Percentiles rank a stretch among this genome's conserved stretches.
Evolutionary conservation across 2,329 filamentous ascomycete genomes (phyloP).

Genomic region (Ceratocystis ficicola): DNA sequence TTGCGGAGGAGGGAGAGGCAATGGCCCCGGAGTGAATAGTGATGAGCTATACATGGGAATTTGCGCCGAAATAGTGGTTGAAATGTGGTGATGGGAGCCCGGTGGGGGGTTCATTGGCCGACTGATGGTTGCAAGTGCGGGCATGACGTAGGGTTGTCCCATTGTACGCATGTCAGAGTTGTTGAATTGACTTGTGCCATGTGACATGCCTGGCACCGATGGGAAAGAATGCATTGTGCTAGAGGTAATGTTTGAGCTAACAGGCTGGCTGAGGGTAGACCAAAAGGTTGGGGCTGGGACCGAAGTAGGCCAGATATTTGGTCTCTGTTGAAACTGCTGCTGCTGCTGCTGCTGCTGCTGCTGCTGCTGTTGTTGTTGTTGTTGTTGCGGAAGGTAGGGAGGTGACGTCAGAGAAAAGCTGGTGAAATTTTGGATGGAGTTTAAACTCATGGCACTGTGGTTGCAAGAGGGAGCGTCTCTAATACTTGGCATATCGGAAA

Average conservation of each 20-base stretch:
- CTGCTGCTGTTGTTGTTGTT: neutral
- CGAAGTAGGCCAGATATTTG: neutral
- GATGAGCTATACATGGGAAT: neutral
- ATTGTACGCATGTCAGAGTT: constrained; percentile 3
- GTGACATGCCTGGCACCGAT: neutral
- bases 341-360: neutral
- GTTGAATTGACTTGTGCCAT: constrained; percentile 3
- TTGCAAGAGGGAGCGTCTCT: neutral
- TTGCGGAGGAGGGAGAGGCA: neutral
- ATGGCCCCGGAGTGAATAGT: neutral
- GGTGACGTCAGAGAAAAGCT: neutral
- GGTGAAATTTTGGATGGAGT: neutral
- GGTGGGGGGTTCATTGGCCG: neutral
- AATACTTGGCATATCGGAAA: neutral
- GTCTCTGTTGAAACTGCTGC: neutral
- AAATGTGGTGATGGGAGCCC: neutral
- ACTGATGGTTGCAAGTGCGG: neutral
- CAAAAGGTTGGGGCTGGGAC: neutral
- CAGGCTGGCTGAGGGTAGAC: neutral
- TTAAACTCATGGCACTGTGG: neutral
- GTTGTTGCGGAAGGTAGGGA: neutral
- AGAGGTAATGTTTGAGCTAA: neutral
- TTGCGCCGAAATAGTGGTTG: neutral
- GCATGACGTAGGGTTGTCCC: neutral
- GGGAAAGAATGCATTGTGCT: neutral